These are phyloP conservation scores for Phytopythium helicoides DNA, from an alignment of 352 stramenopile species.

Conservation along the genomic window DNA sequence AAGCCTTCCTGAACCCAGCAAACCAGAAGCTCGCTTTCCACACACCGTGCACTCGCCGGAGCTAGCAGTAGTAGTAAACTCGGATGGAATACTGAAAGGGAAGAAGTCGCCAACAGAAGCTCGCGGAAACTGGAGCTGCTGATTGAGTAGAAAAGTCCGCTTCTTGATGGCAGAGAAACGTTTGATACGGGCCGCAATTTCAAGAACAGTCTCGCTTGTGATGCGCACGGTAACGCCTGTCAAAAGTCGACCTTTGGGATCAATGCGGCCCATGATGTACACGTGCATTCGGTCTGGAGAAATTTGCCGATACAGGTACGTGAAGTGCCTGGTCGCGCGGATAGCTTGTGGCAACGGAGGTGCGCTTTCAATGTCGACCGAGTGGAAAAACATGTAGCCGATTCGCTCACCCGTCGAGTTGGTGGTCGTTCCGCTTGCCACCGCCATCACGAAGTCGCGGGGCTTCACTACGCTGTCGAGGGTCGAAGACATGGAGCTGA, in stretches of 20 bases:
- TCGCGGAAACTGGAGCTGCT: not conserved
- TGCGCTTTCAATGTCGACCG: not conserved
- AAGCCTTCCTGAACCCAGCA: not conserved
- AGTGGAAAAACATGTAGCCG: slow-evolving; percentile 8
- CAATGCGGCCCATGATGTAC: slow-evolving; percentile 1
- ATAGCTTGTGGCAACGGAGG: not conserved
- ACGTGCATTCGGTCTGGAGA: slow-evolving; percentile 5
- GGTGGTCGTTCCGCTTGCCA: slow-evolving; percentile 29
- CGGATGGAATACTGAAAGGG: no score
- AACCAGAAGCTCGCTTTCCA: not conserved
- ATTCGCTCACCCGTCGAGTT: slow-evolving; percentile 4
- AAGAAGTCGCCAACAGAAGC: no score
- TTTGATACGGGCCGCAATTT: no score
- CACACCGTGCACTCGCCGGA: not conserved
- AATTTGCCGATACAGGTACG: slow-evolving; percentile 6
- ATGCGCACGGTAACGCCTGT: not conserved
- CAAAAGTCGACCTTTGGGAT: slow-evolving; percentile 1
- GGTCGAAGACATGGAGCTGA: not conserved
- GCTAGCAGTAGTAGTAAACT: not conserved
- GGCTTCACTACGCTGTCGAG: not conserved
- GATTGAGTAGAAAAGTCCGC: not conserved
- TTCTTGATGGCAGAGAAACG: slow-evolving; percentile 3
- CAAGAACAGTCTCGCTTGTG: not conserved
- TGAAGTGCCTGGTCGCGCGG: not conserved
- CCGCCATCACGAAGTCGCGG: slow-evolving; percentile 51